Evolutionary conservation across 2,329 filamentous ascomycete species (phyloP).

Genomic region (Penicillium sp.): DNA sequence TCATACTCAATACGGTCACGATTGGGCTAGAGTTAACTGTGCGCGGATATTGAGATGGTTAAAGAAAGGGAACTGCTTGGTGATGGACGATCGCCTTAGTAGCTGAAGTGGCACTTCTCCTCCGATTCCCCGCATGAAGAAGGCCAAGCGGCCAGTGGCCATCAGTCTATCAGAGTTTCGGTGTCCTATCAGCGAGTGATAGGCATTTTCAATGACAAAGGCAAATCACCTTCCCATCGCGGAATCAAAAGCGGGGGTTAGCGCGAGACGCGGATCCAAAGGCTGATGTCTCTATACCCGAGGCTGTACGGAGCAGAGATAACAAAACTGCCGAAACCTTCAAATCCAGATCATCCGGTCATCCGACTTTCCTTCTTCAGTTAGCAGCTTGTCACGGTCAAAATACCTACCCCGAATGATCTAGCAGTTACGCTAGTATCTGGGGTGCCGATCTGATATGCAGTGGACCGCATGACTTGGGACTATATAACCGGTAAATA

Average conservation of each 20-base stretch:
- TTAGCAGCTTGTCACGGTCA: not conserved
- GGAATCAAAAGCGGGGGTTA: not conserved
- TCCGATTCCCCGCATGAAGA: not conserved
- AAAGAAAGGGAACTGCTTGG: not conserved
- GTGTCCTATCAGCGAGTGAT: not conserved
- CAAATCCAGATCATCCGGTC: not conserved
- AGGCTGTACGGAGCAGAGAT: not conserved
- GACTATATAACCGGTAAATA: not conserved
- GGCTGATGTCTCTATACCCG: not conserved
- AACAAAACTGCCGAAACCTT: not conserved
- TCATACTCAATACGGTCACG: conserved; percentile 12
- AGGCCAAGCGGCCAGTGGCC: not conserved
- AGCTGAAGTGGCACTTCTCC: not conserved
- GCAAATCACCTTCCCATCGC: not conserved
- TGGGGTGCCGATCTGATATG: not conserved
- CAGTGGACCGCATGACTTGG: not conserved
- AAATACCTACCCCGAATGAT: not conserved
- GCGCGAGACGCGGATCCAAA: not conserved
- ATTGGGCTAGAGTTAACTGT: not conserved
- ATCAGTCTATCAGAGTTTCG: not conserved
- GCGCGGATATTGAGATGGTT: not conserved
- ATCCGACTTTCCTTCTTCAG: not conserved
- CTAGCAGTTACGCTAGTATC: not conserved
- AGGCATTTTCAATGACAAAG: not conserved
- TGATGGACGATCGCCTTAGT: not conserved